Conservation (phyloP, 208 protist genomes). For the Acanthamoeba divionensis region DNA sequence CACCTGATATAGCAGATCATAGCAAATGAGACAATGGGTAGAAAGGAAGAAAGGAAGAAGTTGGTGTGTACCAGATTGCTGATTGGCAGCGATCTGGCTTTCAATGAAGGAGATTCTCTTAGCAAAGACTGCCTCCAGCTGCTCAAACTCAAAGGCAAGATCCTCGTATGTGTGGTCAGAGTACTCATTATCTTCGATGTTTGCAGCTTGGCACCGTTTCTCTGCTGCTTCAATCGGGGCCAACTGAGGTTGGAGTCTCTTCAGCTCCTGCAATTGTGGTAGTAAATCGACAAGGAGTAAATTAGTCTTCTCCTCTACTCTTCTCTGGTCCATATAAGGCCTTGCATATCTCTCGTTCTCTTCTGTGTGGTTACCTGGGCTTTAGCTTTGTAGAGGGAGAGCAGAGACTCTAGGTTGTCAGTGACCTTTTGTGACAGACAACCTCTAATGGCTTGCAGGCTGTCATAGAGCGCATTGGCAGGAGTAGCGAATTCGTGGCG, state of each 20-base stretch:
- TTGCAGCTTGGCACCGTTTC: constrained; percentile 35
- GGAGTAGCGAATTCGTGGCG: constrained; percentile 50
- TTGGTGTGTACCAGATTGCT: neutral
- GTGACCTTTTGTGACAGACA: neutral
- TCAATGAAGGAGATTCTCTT: constrained; percentile 65
- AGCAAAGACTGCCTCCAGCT: constrained; percentile 58
- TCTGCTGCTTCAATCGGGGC: constrained; percentile 54
- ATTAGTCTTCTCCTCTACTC: neutral
- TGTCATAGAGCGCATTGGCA: constrained; percentile 56
- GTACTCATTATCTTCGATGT: constrained; percentile 68
- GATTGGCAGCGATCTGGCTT: constrained; percentile 54
- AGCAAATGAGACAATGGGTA: too few relatives aligned
- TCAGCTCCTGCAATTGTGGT: neutral
- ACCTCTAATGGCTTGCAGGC: neutral
- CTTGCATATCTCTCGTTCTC: too few relatives aligned
- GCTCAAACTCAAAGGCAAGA: constrained; percentile 56
- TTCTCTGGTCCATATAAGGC: too few relatives aligned
- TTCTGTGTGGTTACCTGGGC: neutral
- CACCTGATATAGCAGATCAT: neutral
- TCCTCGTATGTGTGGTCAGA: constrained; percentile 63
- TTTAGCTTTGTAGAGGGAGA: neutral
- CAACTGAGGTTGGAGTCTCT: neutral
- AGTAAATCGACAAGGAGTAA: neutral
- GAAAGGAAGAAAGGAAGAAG: too few relatives aligned
- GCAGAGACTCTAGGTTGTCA: neutral